A percentile compares a stretch with the other conserved stretches of the same genome.
Evolutionary conservation across 2,329 filamentous ascomycete genomes (phyloP).

Genomic region (Paracoccidioides lutzii): DNA sequence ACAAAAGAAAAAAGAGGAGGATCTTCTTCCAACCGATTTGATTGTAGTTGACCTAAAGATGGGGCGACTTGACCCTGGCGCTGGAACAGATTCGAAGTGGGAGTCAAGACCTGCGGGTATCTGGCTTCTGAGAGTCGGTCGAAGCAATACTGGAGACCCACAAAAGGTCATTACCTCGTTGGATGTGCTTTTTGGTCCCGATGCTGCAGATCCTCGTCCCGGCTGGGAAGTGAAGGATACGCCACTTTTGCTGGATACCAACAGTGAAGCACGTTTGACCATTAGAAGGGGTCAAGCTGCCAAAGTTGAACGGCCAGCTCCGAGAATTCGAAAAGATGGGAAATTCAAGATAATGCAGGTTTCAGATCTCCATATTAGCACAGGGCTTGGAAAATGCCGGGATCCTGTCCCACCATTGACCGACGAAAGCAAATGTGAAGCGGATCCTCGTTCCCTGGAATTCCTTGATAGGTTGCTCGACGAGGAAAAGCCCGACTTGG

Average conservation of each 20-base stretch:
- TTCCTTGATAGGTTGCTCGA: conserved; percentile 76
- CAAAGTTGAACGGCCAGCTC: conserved; percentile 54
- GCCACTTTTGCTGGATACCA: conserved; percentile 51
- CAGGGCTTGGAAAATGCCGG: conserved; percentile 71
- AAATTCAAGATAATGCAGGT: conserved; percentile 97
- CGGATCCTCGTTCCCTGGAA: conserved; percentile 79
- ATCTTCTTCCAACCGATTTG: conserved; percentile 59
- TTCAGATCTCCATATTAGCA: conserved; percentile 87
- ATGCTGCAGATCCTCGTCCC: conserved; percentile 77
- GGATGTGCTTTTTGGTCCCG: conserved; percentile 78
- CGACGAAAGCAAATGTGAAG: conserved; percentile 65
- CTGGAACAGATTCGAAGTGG: conserved; percentile 51
- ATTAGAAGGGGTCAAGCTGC: conserved; percentile 58
- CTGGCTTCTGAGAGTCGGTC: conserved; percentile 67
- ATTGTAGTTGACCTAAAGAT: conserved; percentile 70
- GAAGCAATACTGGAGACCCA: conserved; percentile 61
- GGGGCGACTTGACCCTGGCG: conserved; percentile 56
- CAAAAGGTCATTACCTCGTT: conserved; percentile 63
- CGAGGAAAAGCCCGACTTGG: conserved; percentile 84
- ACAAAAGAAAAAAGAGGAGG: conserved; percentile 72
- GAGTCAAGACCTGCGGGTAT: conserved; percentile 64
- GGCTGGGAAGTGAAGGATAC: conserved; percentile 72
- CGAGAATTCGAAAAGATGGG: conserved; percentile 72
- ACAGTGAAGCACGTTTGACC: conserved; percentile 61
- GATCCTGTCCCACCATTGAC: conserved; percentile 67